Evolutionary conservation across 305 asterid species (phyloP), one percentile per base, ranked within the genome.

Genomic region (Fraxinus albicans): DNA sequence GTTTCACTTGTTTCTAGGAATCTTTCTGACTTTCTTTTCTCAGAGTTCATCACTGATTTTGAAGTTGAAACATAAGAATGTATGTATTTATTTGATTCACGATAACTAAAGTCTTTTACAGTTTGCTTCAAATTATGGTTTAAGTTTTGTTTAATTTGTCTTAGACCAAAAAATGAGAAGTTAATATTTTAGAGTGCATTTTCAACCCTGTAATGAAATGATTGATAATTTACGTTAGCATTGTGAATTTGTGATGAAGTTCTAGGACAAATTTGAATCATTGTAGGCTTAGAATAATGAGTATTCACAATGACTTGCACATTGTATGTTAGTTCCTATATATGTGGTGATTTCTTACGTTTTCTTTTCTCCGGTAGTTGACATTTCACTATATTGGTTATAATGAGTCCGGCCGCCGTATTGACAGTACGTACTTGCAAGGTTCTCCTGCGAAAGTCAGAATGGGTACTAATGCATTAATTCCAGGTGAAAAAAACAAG

Each of bases 401-500:
- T 86, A 96, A 94, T 35, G 99, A 96, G 90, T 93, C 98, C 2
- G 98, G 99, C 34, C 90, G 98, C 8, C 98, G 98, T 80, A 94
- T 96, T 78, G 99, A 96, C 94, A 94, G 97, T 81, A 94, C 95
- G 67, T 96, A 96, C 88, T 78, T 91, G 72, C 98, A 93, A 88
- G 97, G 97, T 33, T 70, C 98, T 73, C 99, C 99, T 47, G 98
- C 99, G 76, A 96, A 91, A 90, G 95, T 95, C 65, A 92, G 98
- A 73, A 78, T 93, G 91, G 98, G 97, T 75, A 95, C 92, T 81
- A 96, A 92, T 8, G 98, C 93, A 25, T 86, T 96, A 86, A 91
- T 96, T 80, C 98, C 98, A 95, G 98, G 99, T 95, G 82, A 86
- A 77, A 74, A 80, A 60, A 82, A 72, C 36, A 73, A 80, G 2